phyloP scores from a whole-genome alignment of 371 early-diverging fungal genomes.

The Racocetra persica region DNA sequence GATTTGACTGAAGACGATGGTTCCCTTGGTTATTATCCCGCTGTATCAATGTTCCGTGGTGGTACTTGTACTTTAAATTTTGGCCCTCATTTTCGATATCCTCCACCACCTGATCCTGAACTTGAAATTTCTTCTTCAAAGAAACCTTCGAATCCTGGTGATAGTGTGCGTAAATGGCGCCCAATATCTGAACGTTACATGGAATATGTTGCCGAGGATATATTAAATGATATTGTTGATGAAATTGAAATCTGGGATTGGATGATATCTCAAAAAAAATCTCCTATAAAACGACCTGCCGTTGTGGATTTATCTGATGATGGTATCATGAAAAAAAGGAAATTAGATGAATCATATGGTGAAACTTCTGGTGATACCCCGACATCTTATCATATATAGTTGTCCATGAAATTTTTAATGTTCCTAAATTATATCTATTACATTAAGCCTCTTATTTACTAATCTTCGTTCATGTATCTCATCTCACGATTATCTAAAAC shows the following conservation, averaged over 20 bases:
- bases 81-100: constrained; percentile 70
- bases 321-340: constrained; percentile 18
- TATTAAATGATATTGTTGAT: constrained; percentile 71
- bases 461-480: no score
- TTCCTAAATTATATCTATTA: no score
- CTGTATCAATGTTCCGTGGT: constrained; percentile 70
- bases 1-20: constrained; percentile 71
- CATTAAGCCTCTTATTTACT: no score
- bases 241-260: constrained; percentile 61
- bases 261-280: constrained; percentile 13
- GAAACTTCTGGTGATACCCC: no score
- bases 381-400: no score
- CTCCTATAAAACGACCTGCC: not conserved
- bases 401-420: no score
- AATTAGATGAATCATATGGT: not conserved
- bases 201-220: constrained; percentile 71
- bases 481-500: no score
- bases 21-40: constrained; percentile 73
- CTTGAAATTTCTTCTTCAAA: constrained; percentile 43
- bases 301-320: constrained; percentile 9
- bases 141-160: not conserved
- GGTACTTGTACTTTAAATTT: constrained; percentile 72
- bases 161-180: constrained; percentile 53
- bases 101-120: constrained; percentile 58
- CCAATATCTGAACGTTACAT: constrained; percentile 67